Conservation (phyloP, 106 monocot genomes). For the Posidonia australis region DNA sequence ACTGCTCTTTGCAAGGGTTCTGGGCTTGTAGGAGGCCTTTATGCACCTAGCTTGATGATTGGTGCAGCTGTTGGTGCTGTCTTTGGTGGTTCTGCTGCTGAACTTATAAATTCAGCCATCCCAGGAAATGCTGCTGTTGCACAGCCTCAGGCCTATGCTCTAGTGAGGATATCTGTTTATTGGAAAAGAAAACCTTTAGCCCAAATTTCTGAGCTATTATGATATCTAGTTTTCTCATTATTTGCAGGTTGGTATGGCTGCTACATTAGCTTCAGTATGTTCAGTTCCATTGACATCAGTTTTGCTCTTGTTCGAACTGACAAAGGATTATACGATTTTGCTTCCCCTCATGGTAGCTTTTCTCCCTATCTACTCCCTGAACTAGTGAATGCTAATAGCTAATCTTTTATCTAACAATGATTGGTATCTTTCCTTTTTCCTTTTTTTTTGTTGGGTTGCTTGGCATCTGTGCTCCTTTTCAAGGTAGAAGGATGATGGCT, state of each 20-base stretch:
- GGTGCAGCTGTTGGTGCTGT: constrained; percentile 99
- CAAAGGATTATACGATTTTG: constrained; percentile 96
- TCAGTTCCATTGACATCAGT: constrained; percentile 99
- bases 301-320: constrained; percentile 91
- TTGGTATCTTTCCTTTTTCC: not conserved
- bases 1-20: constrained; percentile 99
- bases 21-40: constrained; percentile 97
- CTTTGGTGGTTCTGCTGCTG: constrained; percentile 96
- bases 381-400: not conserved
- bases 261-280: constrained; percentile 95
- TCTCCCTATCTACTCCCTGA: not conserved
- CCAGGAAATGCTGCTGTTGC: constrained; percentile 97
- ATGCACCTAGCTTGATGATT: constrained; percentile 99
- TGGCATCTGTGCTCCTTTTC: not conserved
- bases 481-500: too few relatives aligned
- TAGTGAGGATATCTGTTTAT: constrained; percentile 25
- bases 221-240: not conserved
- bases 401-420: not conserved
- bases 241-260: constrained; percentile 96
- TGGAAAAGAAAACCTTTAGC: not conserved
- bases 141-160: constrained; percentile 97
- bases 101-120: constrained; percentile 87
- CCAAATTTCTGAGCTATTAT: not conserved
- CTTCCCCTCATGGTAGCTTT: constrained; percentile 87
- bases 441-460: not conserved